Evolutionary conservation across 2,329 filamentous ascomycete genomes (phyloP), one percentile per base, ranked within the genome.

Genomic region (Sporothrix schenckii): DNA sequence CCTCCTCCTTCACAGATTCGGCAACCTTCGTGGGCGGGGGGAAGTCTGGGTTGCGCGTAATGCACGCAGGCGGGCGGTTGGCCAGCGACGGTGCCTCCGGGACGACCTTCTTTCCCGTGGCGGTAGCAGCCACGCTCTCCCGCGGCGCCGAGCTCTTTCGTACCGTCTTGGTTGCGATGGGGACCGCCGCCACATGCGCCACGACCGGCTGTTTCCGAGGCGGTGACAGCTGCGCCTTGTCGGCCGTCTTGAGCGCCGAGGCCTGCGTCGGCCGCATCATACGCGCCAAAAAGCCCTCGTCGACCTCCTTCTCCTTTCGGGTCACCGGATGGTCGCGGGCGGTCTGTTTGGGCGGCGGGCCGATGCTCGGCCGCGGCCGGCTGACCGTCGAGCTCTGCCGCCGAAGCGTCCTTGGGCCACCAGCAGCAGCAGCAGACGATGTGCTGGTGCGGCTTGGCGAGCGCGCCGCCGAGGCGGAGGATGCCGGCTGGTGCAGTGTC

Each of bases 221-320:
- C 0, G 85, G 86, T 0, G 80, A 73, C 1, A 58, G 27, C 21
- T 83, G 80, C 0, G 77, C 78, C 80, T 91, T 92, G 5, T 92
- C 90, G 2, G 86, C 82, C 0, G 86, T 85, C 80, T 92, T 93
- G 73, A 84, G 89, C 10, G 89, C 85, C 5, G 89, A 92, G 0
- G 87, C 83, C 58, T 90, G 86, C 0, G 91, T 94, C 2, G 91
- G 91, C 53, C 91, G 84, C 88, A 90, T 93, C 91, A 94, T 93
- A 68, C 91, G 87, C n/a, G 90, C 91, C 34, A 94, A 81, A 79
- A 94, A 94, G 16, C 88, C 80, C 74, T 92, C 89, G 73, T 92
- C 89, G 1, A 91, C 83, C 21, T 86, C 85, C 61, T 82, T 83
- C 34, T 85, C 82, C 72, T 83, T 82, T 74, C 84, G 85, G 1